Evolutionary conservation across 768 basidiomycete species (phyloP), one percentile per base, ranked within the genome.

Genomic region (Russula sp.): DNA sequence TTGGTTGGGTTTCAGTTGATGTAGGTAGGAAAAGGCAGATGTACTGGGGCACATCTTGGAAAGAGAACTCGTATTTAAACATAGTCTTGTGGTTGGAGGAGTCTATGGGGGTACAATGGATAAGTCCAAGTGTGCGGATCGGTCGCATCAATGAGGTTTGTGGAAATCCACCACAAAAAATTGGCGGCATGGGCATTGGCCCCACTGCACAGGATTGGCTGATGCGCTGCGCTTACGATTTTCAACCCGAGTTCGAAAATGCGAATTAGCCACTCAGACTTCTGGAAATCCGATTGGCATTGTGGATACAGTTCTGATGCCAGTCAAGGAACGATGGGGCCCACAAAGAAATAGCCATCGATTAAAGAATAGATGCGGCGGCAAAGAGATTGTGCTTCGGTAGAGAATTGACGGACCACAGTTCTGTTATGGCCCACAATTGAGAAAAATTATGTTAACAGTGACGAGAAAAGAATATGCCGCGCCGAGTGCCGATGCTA

Each of bases 81-180:
- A 48, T 20, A 2, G 22, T 20, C 28, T 9, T 64, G 53, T 64
- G 58, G 46, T 38, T 16, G 57, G 14, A 50, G 51, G 5, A n/a
- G 42, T 4, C 4, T 11, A 24, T 16, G 58, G 8, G 28, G 59
- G 11, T 40, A 22, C 48, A 40, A 30, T 8, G n/a, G 46, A 49
- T 2, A 16, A 40, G 38, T 40, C 38, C 5, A 40, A 40, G 38
- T 1, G 38, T 40, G 7, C 16, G 16, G 38, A 7, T 1, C 13
- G 16, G 22, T 34, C 16, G n/a, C 40, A 42, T 28, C 24, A 48
- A 5, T 38, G 30, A 34, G 8, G 32, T 32, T n/a, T 18, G 42
- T 42, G 42, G 42, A 20, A 44, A 2, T 16, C 28, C 22, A 11
- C 55, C 55, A 38, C 24, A 56, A 24, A 38, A 22, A 36, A 13